Evolutionary conservation across 495 filamentous ascomycete genomes (phyloP), one percentile per base, ranked within the genome.

Genomic region (Hypoxylon perforatum): DNA sequence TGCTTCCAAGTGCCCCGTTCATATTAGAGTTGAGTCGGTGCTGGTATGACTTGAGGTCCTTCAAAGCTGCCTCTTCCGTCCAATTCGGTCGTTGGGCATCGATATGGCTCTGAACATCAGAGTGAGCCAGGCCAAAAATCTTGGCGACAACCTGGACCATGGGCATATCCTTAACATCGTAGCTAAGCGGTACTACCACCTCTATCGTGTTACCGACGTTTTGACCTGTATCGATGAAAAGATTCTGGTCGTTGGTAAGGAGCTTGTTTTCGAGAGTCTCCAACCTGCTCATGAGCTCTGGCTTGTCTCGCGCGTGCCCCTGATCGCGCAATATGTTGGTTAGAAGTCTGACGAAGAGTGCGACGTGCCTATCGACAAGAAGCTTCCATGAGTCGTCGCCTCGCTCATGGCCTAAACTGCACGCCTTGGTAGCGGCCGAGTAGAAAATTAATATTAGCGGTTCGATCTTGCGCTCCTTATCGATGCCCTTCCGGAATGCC

Each of bases 91-190:
- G 90, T 75, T 97, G 84, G 15, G 85, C 85, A 77, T 96, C 90
- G 67, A 99, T 91, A 68, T 97, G 93, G 19, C 82, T 82, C 76
- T 98, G 96, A 19, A 91, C 90, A 48, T 92, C 88, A 3, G 86
- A 83, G 42, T 89, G 86, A 39, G 87, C 86, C 52, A 93, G 83
- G 41, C 89, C 90, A 74, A 97, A 99, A 54, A 97, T 91, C 57
- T 84, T 89, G 42, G 88, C 87, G 21, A 98, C 94, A 48, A 88
- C 84, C 73, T 93, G 90, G 23, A 97, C 96, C 76, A 97, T 85
- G 18, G 88, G 88, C 96, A 99, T 99, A 72, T 99, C 96, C 79
- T 93, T 96, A 50, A 97, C 89, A 75, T 96, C 90, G 72, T 97
- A 93, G 74, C 88, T 95, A 46, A 95, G 75, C 1, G 94, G 92